Evolutionary conservation across 2,329 filamentous ascomycete species (phyloP).

Genomic region (Venturiaceae sp.): DNA sequence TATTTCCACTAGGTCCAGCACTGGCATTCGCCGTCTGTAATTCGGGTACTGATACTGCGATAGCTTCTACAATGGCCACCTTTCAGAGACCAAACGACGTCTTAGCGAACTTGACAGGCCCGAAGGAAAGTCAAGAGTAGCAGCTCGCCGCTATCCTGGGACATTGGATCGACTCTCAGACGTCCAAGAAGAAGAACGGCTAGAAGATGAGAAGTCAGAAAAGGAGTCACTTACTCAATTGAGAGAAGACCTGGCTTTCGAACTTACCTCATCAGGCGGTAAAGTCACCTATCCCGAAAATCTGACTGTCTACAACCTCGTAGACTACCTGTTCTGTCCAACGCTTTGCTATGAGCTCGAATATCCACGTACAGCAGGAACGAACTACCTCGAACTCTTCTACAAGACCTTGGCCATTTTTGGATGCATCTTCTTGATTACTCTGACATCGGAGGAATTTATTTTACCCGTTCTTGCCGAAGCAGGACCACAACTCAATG

Average conservation of each 20-base stretch:
- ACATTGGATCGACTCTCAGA: conserved; percentile 41
- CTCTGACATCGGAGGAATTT: conserved; percentile 85
- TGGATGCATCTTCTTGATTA: conserved; percentile 92
- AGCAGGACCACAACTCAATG: conserved; percentile 47
- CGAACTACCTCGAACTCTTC: conserved; percentile 71
- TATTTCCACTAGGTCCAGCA: too few relatives aligned
- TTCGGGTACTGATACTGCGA: background rate
- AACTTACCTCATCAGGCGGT: conserved; percentile 84
- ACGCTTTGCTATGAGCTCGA: conserved; percentile 97
- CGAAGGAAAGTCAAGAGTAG: conserved; percentile 55
- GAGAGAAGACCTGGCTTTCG: conserved; percentile 77
- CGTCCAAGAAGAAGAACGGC: conserved; percentile 36
- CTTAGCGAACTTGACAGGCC: conserved; percentile 72
- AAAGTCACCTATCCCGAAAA: conserved; percentile 86
- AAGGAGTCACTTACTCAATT: conserved; percentile 48
- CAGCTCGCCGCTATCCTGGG: conserved; percentile 64
- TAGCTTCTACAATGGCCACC: conserved; percentile 87
- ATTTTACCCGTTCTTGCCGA: conserved; percentile 82
- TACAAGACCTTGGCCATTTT: conserved; percentile 86
- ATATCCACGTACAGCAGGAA: conserved; percentile 70
- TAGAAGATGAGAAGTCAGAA: conserved; percentile 28
- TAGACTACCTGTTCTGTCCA: conserved; percentile 83
- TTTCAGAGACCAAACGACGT: conserved; percentile 76
- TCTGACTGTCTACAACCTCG: conserved; percentile 70
- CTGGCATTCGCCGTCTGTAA: background rate